Base-by-base conservation (phyloP, 1,284 basidiomycete genomes). In the Boletellus deceptivus region DNA sequence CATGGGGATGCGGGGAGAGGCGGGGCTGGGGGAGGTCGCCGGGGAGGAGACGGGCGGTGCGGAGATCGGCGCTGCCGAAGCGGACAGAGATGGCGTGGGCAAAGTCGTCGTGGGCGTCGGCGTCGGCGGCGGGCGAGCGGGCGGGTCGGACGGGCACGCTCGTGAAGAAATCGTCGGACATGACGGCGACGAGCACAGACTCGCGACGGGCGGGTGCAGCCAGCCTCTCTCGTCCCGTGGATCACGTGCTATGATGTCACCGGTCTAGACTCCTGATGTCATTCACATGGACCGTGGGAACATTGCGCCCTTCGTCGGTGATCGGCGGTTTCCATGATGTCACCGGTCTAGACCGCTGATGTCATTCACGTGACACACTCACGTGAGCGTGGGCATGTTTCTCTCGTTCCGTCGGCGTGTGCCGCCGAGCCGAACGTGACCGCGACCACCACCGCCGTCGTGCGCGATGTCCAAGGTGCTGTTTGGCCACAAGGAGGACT, bases 401-500 rank as follows among this genome's bases (percentile, higher is more conserved):
- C 34, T 17, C 29, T 48, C 44, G 29, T 47, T 56, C 46, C n/a
- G 22, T 52, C 65, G 63, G 62, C 53, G 57, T 53, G 54, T 58
- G 33, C 59, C 56, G 51, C 48, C 47, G 17, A 46, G 13, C 48
- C 47, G 17, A 46, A 7, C 41, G 17, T 25, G 16, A 41, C 25
- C 24, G 27, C n/a, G 24, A 41, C 25, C 24, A 10, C 18, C 36
- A 37, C n/a, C 36, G 17, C 36, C 36, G 25, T 25, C 25, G 25
- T 25, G 11, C 2, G 18, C 80, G 52, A 78, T 90, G 49, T 83
- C 84, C 54, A 84, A 82, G 54, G 78, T 80, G 22, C 72, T 89
- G 55, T 70, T 88, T 57, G 78, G 83, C 1, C 86, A 75, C 68
- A 87, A 83, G 64, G 74, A 75, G 41, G 83, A 89, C 58, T 86